These are phyloP conservation scores for Candida khao-thaluensis DNA, from an alignment of 805 yeast genomes.

Conservation along the genomic window DNA sequence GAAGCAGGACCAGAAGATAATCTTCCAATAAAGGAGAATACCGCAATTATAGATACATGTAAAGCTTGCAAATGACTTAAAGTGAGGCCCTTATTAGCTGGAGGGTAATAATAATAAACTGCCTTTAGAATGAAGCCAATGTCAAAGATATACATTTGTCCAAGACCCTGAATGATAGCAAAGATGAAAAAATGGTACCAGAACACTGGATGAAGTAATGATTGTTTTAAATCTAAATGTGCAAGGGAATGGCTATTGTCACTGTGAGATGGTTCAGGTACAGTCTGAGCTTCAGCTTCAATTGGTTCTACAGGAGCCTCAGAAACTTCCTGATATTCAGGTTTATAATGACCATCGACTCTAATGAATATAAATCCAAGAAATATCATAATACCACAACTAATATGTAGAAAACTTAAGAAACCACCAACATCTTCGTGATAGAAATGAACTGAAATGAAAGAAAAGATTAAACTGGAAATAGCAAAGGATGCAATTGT, in stretches of 20 bases:
- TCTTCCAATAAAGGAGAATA: conserved; percentile 32
- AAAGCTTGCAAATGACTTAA: conserved; percentile 28
- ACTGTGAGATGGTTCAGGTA: neutral
- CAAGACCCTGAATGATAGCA: conserved; percentile 35
- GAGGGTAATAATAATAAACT: conserved; percentile 21
- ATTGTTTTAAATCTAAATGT: conserved; percentile 18
- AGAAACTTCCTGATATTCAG: conserved; percentile 10
- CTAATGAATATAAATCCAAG: conserved; percentile 32
- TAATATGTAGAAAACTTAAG: conserved; percentile 22
- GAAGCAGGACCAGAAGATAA: conserved; percentile 32
- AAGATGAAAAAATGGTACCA: conserved; percentile 33
- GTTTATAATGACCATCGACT: conserved; percentile 24
- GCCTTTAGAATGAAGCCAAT: conserved; percentile 35
- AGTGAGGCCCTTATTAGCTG: conserved; percentile 10
- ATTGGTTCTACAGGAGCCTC: conserved; percentile 7
- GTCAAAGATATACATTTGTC: conserved; percentile 38
- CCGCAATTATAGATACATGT: conserved; percentile 34
- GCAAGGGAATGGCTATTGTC: conserved; percentile 16
- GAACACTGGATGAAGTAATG: conserved; percentile 29
- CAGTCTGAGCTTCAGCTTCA: conserved; percentile 1
- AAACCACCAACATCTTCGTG: conserved; percentile 24
- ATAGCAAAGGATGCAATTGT: conserved; percentile 40
- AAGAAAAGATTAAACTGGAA: conserved; percentile 27
- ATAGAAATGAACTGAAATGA: conserved; percentile 20
- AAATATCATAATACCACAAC: conserved; percentile 24